Evolutionary conservation across 371 early-diverging fungal species (phyloP).

Genomic region (Zychaea mexicana): DNA sequence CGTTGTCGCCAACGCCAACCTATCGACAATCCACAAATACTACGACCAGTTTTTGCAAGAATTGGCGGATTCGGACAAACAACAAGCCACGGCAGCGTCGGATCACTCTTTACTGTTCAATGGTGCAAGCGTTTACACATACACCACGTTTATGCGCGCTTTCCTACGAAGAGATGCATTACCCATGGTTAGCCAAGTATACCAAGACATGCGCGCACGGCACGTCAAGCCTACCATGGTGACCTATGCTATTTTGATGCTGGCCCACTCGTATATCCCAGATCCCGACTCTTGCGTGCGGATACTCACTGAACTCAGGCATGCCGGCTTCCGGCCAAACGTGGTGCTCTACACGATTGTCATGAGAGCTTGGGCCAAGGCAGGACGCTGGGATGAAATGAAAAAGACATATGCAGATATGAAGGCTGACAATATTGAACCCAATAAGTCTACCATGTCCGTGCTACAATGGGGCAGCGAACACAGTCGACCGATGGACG

Average conservation of each 20-base stretch:
- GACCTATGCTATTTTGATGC: slow-evolving; percentile 46
- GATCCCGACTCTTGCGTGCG: slow-evolving; percentile 40
- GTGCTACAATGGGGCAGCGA: slow-evolving; percentile 39
- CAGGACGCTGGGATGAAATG: slow-evolving; percentile 39
- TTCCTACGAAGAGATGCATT: slow-evolving; percentile 41
- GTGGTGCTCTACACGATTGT: slow-evolving; percentile 45
- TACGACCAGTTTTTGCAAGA: slow-evolving; percentile 30
- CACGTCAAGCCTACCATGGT: slow-evolving; percentile 40
- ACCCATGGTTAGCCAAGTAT: slow-evolving; percentile 41
- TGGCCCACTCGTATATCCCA: slow-evolving; percentile 45
- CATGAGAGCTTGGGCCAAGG: slow-evolving; percentile 51
- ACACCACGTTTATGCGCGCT: slow-evolving; percentile 52
- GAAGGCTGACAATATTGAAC: slow-evolving; percentile 36
- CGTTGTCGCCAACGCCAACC: slow-evolving; percentile 26
- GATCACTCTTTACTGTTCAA: slow-evolving; percentile 19
- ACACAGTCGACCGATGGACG: not conserved
- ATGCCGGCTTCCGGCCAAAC: slow-evolving; percentile 25
- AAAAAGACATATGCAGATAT: slow-evolving; percentile 39
- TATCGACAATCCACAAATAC: slow-evolving; percentile 21
- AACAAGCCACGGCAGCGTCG: not conserved
- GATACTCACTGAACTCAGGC: slow-evolving; percentile 36
- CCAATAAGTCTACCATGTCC: slow-evolving; percentile 39
- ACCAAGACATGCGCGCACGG: slow-evolving; percentile 38
- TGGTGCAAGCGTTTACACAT: slow-evolving; percentile 39
- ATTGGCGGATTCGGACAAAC: slow-evolving; percentile 1